Percentiles rank a stretch among this genome's conserved stretches.
Evolutionary conservation across 148 eudicot genomes (phyloP).

Genomic region (Heliamphora exappendiculata): DNA sequence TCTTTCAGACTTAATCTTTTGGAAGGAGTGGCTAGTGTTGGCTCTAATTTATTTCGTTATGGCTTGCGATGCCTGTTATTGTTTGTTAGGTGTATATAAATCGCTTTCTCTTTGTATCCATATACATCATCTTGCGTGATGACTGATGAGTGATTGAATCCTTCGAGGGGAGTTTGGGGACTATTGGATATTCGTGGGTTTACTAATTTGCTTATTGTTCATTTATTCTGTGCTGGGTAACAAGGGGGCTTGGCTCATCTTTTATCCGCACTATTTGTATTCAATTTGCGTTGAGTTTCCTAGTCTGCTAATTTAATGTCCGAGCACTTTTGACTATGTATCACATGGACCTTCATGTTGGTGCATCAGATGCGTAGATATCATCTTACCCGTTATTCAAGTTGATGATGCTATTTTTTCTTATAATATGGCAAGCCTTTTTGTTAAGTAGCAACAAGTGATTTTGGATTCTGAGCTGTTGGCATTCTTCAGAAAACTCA

Average conservation of each 20-base stretch:
- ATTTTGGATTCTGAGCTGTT: conserved; percentile 2
- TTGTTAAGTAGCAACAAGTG: not conserved
- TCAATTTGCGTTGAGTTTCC: not conserved
- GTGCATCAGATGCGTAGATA: not conserved
- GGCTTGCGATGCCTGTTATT: not conserved
- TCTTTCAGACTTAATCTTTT: not conserved
- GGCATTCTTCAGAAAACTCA: conserved; percentile 10
- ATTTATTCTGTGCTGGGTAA: not conserved
- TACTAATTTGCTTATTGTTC: not conserved
- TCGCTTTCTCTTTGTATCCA: not conserved
- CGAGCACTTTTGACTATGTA: not conserved
- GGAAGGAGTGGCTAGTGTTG: not conserved
- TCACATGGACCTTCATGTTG: not conserved
- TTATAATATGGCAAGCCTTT: not conserved
- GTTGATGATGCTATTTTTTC: not conserved
- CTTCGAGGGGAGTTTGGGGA: not conserved
- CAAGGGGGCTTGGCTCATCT: not conserved
- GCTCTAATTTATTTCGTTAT: not conserved
- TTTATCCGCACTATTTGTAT: not conserved
- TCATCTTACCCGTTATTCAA: not conserved
- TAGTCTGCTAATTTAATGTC: conserved; percentile 1
- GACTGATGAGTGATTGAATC: not conserved
- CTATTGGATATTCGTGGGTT: not conserved
- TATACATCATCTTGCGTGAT: not conserved
- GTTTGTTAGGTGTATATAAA: not conserved